Evolutionary conservation across 352 stramenopile genomes (phyloP).

Genomic region (Globisporangium mamillatum): DNA sequence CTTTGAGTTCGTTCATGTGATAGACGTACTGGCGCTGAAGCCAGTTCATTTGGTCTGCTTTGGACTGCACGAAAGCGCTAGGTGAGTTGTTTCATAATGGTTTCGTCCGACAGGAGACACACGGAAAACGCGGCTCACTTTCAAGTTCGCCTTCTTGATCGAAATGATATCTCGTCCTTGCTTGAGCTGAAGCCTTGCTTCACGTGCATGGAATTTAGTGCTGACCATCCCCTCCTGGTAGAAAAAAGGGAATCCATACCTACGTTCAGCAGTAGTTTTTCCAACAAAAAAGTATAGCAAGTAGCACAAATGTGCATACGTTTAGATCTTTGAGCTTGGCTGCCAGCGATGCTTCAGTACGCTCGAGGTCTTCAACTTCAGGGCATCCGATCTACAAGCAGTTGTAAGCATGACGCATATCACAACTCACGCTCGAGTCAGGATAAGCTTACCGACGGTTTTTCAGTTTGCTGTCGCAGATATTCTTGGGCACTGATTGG

Average conservation of each 20-base stretch:
- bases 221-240: slow-evolving; percentile 6
- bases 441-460: neutral
- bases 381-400: slow-evolving; percentile 9
- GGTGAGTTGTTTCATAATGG: neutral
- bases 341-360: neutral
- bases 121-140: slow-evolving; percentile 1
- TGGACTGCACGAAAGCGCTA: neutral
- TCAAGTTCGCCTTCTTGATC: slow-evolving; percentile 17
- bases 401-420: neutral
- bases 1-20: slow-evolving; percentile 12
- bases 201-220: slow-evolving; percentile 8
- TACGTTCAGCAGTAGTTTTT: neutral
- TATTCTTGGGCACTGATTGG: slow-evolving; percentile 1
- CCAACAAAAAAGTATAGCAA: neutral
- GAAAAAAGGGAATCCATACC: neutral
- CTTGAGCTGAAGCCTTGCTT: slow-evolving; percentile 16
- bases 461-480: slow-evolving; percentile 6
- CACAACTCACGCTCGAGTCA: neutral
- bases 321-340: slow-evolving; percentile 11
- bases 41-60: slow-evolving; percentile 13
- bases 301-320: neutral
- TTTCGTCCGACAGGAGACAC: neutral
- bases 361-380: slow-evolving; percentile 4
- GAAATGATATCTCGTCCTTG: slow-evolving; percentile 11
- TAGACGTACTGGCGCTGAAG: slow-evolving; percentile 12